Evolutionary conservation across 495 filamentous ascomycete species (phyloP).

Genomic region (Podospora fimiseda): DNA sequence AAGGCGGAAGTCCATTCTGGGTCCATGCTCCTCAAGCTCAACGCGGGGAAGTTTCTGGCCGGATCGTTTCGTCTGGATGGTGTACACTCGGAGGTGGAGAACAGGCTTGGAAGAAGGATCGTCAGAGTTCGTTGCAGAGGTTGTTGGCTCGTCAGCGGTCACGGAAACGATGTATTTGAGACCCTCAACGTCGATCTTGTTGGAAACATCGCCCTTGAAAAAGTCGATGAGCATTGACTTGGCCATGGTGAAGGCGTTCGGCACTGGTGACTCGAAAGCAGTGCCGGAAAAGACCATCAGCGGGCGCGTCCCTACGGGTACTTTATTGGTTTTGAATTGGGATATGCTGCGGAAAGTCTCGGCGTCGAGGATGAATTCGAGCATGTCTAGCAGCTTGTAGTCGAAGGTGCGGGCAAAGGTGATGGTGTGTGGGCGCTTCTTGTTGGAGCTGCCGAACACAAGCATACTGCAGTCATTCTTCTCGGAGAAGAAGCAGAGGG

Average conservation of each 20-base stretch:
- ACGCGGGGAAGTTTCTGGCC: slow-evolving; percentile 83
- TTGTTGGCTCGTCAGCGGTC: slow-evolving; percentile 62
- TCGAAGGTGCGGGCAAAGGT: slow-evolving; percentile 78
- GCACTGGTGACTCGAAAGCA: slow-evolving; percentile 69
- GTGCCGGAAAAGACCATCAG: slow-evolving; percentile 82
- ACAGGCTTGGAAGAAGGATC: slow-evolving; percentile 54
- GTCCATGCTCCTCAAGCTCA: slow-evolving; percentile 92
- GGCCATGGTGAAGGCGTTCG: slow-evolving; percentile 68
- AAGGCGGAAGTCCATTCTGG: slow-evolving; percentile 87
- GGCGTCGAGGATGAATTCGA: slow-evolving; percentile 74
- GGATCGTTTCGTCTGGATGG: slow-evolving; percentile 75
- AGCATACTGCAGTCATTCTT: slow-evolving; percentile 80
- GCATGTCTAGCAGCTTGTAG: slow-evolving; percentile 84
- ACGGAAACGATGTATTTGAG: slow-evolving; percentile 82
- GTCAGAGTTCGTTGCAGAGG: slow-evolving; percentile 18
- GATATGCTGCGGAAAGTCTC: slow-evolving; percentile 57
- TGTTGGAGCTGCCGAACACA: slow-evolving; percentile 73
- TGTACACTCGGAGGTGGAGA: slow-evolving; percentile 78
- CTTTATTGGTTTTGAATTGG: slow-evolving; percentile 78
- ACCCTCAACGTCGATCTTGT: slow-evolving; percentile 86
- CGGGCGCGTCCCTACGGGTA: slow-evolving; percentile 75
- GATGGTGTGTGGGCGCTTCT: slow-evolving; percentile 88
- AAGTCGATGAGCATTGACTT: slow-evolving; percentile 88
- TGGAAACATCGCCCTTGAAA: slow-evolving; percentile 63
- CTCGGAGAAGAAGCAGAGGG: slow-evolving; percentile 84